Evolutionary conservation across 2,329 filamentous ascomycete species (phyloP).

Genomic region (Talaromyces marneffei): DNA sequence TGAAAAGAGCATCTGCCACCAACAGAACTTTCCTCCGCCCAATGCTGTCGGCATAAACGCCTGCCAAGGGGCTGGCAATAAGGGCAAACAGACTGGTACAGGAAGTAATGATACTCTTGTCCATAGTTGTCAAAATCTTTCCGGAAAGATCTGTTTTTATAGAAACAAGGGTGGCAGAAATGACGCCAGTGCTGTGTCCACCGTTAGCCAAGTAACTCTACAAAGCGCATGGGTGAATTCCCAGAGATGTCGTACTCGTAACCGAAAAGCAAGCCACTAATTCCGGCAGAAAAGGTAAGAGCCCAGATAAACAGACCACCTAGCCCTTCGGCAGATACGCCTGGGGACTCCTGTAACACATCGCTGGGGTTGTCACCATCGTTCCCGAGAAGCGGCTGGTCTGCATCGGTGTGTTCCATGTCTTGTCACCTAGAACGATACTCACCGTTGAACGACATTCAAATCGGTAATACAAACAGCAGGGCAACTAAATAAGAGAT

Average conservation of each 20-base stretch:
- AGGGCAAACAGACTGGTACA: constrained; percentile 54
- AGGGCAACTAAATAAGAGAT: background rate
- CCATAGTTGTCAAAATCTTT: constrained; percentile 46
- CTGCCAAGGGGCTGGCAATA: constrained; percentile 50
- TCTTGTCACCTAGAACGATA: background rate
- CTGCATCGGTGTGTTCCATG: constrained; percentile 7
- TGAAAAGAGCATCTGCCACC: constrained; percentile 42
- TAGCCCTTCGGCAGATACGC: constrained; percentile 16
- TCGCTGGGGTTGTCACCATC: background rate
- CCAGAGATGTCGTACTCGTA: constrained; percentile 46
- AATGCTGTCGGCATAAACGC: constrained; percentile 46
- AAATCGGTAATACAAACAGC: too few relatives aligned
- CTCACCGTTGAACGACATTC: background rate
- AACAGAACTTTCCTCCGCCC: constrained; percentile 46
- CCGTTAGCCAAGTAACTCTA: background rate
- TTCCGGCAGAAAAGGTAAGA: constrained; percentile 52
- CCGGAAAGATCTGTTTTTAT: constrained; percentile 50
- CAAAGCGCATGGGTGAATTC: background rate
- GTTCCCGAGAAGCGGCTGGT: constrained; percentile 12
- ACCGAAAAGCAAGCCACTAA: constrained; percentile 56
- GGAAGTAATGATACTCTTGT: constrained; percentile 55
- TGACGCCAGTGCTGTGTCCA: constrained; percentile 50
- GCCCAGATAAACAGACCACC: constrained; percentile 48
- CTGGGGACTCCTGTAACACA: background rate
- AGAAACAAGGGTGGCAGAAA: constrained; percentile 55